Evolutionary conservation across 2,329 filamentous ascomycete genomes (phyloP), one percentile per base, ranked within the genome.

Genomic region (Calonectria pseudoreteaudii): DNA sequence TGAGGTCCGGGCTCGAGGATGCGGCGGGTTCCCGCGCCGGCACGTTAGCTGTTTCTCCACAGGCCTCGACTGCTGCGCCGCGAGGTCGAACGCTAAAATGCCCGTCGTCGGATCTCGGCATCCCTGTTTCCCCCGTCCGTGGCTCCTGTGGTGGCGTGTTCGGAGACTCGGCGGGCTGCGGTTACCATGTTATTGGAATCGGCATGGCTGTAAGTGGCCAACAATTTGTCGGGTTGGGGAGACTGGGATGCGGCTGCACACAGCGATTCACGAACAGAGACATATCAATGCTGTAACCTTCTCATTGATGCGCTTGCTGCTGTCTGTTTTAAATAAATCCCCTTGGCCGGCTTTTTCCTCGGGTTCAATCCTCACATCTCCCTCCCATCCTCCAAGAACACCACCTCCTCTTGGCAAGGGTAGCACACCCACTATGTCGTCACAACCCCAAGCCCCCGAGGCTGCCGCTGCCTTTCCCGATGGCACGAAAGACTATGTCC

Each of bases 401-500:
- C 26, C 38, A 26, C 18, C 38, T 65, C 41, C 34, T 16, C 38
- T 34, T 31, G 41, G 41, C 26, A 11, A 30, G 9, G 18, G n/a
- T 41, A 10, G 41, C n/a, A 58, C 5, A 20, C 34, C 64, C 66
- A 76, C 58, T 64, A 85, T 84, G 80, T 83, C 87, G 75, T 82
- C 86, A 64, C 84, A 86, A 31, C 80, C 85, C 72, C 78, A 84
- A 71, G 82, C 84, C 75, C 82, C 83, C 74, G 82, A 81, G 79
- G 81, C 80, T 84, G 85, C 86, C 74, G 82, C 85, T 74, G 83
- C 85, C 80, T 85, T 87, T 75, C 83, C 86, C 30, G 89, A 91
- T 80, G 89, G 89, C 83, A 90, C 89, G 56, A 88, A 86, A 74
- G 89, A 91, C 79, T 90, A 90, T 82, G 86, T 88, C 79, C 88